Conservation (phyloP, 169 alveolate species). For the Plasmodium knowlesi region DNA sequence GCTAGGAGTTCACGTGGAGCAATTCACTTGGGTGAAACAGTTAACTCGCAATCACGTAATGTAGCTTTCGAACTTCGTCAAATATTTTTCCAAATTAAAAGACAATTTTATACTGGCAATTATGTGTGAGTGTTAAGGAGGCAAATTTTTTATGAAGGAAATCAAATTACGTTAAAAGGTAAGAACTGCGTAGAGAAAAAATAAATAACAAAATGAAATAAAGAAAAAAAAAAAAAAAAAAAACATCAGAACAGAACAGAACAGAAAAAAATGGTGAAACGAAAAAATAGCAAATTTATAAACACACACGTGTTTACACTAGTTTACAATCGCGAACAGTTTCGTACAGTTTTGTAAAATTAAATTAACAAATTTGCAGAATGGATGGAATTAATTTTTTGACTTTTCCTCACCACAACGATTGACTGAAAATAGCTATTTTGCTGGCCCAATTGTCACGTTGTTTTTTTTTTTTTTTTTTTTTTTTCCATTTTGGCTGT, state of each 20-base stretch:
- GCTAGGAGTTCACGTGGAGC: not conserved
- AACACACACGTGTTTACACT: not conserved
- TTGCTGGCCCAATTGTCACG: not conserved
- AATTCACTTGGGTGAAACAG: constrained; percentile 14
- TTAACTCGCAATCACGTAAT: constrained; percentile 2
- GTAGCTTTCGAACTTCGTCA: not conserved
- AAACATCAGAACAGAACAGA: not conserved
- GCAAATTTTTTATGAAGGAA: constrained; percentile 6
- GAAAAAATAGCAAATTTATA: not conserved
- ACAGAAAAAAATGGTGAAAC: not conserved
- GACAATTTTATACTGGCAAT: constrained; percentile 1
- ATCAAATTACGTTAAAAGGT: constrained; percentile 19
- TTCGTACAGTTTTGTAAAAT: not conserved
- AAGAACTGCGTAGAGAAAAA: constrained; percentile 24
- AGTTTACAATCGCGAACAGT: not conserved
- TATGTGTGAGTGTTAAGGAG: not conserved
- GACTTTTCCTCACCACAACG: not conserved
- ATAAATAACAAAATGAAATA: constrained; percentile 9
- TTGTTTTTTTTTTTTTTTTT: not conserved
- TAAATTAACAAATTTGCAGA: constrained; percentile 18
- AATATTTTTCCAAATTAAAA: constrained; percentile 23
- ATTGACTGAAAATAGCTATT: not conserved
- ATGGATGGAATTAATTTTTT: not conserved
- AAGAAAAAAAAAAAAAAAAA: not conserved
- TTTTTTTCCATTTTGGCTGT: not conserved